phyloP scores from a whole-genome alignment of 345 rosid genomes.

The rapeseed (Brassica napus) region Da-Ae NC_063449.1:22565501-22566000 shows the following conservation, averaged over 20 bases:
- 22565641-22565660: conserved; percentile 17
- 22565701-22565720: neutral
- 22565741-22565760: neutral
- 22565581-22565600: neutral
- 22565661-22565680: conserved; percentile 29
- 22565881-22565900: too few relatives aligned
- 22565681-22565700: conserved; percentile 27
- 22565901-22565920: neutral
- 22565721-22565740: too few relatives aligned
- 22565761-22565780: neutral
- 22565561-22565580: conserved; percentile 5
- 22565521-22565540: conserved; percentile 71
- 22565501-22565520: conserved; percentile 85
- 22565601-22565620: conserved; percentile 1
- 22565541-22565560: neutral
- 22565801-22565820: neutral
- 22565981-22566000: neutral
- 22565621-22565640: conserved; percentile 1
- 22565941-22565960: neutral
- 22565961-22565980: neutral
- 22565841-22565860: conserved; percentile 17
- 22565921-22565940: neutral
- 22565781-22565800: neutral
- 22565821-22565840: neutral
- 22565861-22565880: neutral